Evolutionary conservation across 768 basidiomycete genomes (phyloP), one percentile per base, ranked within the genome.

Genomic region (Lentinula boryana): DNA sequence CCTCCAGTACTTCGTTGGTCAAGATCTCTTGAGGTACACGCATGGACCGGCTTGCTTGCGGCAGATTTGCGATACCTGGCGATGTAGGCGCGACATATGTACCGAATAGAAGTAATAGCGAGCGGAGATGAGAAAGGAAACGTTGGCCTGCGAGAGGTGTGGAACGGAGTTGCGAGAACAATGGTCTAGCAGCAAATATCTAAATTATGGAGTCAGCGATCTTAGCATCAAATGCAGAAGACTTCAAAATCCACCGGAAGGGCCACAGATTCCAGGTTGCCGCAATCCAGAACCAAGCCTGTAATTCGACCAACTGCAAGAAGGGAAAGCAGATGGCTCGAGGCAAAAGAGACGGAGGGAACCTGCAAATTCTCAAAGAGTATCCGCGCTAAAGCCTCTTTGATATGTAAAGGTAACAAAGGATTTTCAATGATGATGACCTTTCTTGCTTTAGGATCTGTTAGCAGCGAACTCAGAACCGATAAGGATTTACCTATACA

Each of bases 381-480:
- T 44, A 92, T 85, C 56, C 85, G 84, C 0, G 93, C 92, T 41
- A 98, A 81, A 61, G 84, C 85, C 46, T 96, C 91, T 73, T 98
- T 98, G 68, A 98, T 86, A 60, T 88, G 82, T 1, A 91, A 71
- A 1, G 95, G 93, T 16, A 98, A 76, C 23, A 96, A 75, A 0
- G 96, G 91, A 70, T 93, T 90, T 73, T 98, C 97, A 5, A 96
- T 78, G 21, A 99, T 67, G 57, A 98, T 93, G 57, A 99, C 89
- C 73, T 97, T 98, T 58, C 97, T 85, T 33, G 94, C 88, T 72
- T 95, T 96, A 1, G 97, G 91, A 69, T 98, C 97, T 66, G 93
- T 91, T 71, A 98, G 80, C 51, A 99, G 80, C 54, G 93, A 92
- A 70, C 95, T 96, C 72, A 61, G 62, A 62, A 68, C 58, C 64